Percentiles rank a stretch among this genome's conserved stretches.
Evolutionary conservation across 371 early-diverging fungal species (phyloP).

Genomic region (Haplosporangium sp.): DNA sequence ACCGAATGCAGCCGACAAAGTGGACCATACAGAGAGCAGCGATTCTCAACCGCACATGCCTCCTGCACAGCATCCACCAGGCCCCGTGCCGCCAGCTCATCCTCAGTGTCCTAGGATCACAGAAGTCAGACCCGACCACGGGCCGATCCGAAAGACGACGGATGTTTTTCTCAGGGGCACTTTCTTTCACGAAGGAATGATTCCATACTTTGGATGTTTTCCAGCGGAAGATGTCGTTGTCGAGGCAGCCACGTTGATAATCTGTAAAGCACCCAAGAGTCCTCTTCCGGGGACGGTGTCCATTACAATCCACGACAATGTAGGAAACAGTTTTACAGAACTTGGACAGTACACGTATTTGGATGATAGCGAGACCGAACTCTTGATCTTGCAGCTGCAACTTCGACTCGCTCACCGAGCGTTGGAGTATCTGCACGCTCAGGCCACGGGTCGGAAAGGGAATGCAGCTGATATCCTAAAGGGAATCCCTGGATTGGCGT

Average conservation of each 20-base stretch:
- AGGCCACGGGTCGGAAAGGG: conserved; percentile 36
- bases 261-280: conserved; percentile 42
- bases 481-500: conserved; percentile 25
- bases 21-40: neutral
- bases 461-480: conserved; percentile 39
- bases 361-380: conserved; percentile 38
- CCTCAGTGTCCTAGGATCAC: conserved; percentile 19
- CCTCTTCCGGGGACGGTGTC: conserved; percentile 26
- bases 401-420: conserved; percentile 40
- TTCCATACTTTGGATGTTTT: conserved; percentile 44
- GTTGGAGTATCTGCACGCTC: conserved; percentile 39
- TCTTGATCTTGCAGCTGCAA: conserved; percentile 47
- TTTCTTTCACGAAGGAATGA: conserved; percentile 43
- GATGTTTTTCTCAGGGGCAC: conserved; percentile 36
- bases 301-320: conserved; percentile 32
- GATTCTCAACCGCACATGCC: neutral
- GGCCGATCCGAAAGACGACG: conserved; percentile 39
- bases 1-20: neutral
- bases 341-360: conserved; percentile 42
- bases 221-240: conserved; percentile 35
- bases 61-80: neutral
- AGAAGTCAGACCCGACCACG: conserved; percentile 37
- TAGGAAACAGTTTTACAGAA: conserved; percentile 28
- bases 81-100: conserved; percentile 4
- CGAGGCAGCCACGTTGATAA: conserved; percentile 20